A percentile compares a stretch with the other conserved stretches of the same genome.
Evolutionary conservation across 2,329 filamentous ascomycete genomes (phyloP).

Genomic region (Arthrobotrys entomopaga): DNA sequence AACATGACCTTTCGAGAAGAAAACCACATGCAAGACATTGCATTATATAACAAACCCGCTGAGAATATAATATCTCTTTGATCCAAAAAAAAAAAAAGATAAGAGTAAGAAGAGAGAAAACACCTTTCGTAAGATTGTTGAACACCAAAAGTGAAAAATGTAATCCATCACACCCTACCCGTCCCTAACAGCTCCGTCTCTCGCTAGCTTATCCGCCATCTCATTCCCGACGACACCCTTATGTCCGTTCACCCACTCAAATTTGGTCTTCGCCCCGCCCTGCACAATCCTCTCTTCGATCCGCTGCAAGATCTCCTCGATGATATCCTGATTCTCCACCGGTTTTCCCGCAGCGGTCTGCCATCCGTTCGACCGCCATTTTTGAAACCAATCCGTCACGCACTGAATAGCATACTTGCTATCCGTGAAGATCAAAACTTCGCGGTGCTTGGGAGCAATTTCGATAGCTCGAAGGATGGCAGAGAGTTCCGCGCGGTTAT

Average conservation of each 20-base stretch:
- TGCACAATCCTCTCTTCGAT: slow-evolving; percentile 74
- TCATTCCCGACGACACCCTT: slow-evolving; percentile 62
- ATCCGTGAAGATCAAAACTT: slow-evolving; percentile 84
- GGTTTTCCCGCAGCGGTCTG: slow-evolving; percentile 74
- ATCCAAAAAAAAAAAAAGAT: background rate
- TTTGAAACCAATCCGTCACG: slow-evolving; percentile 81
- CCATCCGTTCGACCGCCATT: slow-evolving; percentile 83
- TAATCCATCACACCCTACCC: background rate
- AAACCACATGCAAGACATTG: background rate
- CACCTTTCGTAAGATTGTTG: background rate
- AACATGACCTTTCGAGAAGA: slow-evolving; percentile 5
- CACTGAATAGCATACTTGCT: slow-evolving; percentile 92
- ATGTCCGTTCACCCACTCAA: slow-evolving; percentile 93
- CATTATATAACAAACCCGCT: background rate
- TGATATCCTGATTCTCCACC: slow-evolving; percentile 87
- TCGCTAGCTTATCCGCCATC: slow-evolving; percentile 53
- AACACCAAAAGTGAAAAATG: background rate
- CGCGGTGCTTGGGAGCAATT: slow-evolving; percentile 73
- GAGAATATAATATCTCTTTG: no score
- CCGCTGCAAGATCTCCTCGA: slow-evolving; percentile 75
- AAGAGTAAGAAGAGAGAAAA: slow-evolving; percentile 1
- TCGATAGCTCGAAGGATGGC: slow-evolving; percentile 86
- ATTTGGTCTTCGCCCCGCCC: slow-evolving; percentile 72
- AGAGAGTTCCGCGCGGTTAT: slow-evolving; percentile 93
- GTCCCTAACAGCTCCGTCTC: slow-evolving; percentile 45